These are phyloP conservation scores for Phoenix roebelenii DNA, from an alignment of 176 grass and related monocot genomes.

Conservation along the genomic window DNA sequence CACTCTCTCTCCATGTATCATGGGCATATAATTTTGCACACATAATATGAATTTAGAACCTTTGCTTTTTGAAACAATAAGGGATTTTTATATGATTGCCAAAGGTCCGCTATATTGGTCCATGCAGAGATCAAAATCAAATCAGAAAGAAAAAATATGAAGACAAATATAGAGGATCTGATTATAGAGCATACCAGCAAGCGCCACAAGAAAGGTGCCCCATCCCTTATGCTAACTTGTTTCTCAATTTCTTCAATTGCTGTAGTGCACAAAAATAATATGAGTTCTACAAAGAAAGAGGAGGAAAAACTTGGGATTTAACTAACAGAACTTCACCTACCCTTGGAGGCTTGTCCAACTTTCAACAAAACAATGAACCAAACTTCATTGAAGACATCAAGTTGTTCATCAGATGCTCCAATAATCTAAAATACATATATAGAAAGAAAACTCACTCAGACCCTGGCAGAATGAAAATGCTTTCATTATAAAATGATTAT, in stretches of 20 bases:
- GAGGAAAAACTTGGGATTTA: not conserved
- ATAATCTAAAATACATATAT: constrained; percentile 43
- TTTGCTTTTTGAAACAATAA: too few relatives aligned
- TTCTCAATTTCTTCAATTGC: constrained; percentile 45
- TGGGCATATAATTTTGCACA: too few relatives aligned
- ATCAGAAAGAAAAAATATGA: not conserved
- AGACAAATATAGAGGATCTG: not conserved
- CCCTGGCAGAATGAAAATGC: too few relatives aligned
- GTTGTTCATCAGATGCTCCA: constrained; percentile 74
- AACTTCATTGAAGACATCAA: constrained; percentile 75
- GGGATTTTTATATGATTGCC: too few relatives aligned
- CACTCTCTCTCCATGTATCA: too few relatives aligned
- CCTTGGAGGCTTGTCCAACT: constrained; percentile 36
- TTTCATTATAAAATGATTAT: not conserved
- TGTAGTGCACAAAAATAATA: constrained; percentile 11
- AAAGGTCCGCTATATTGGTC: too few relatives aligned
- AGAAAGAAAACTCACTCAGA: not conserved
- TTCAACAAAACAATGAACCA: constrained; percentile 47
- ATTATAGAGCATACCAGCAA: constrained; percentile 41
- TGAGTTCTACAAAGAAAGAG: constrained; percentile 10
- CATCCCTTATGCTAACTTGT: constrained; percentile 37
- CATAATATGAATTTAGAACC: too few relatives aligned
- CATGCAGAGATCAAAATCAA: not conserved
- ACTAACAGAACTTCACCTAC: constrained; percentile 6
- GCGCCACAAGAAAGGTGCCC: constrained; percentile 54